phyloP scores from a whole-genome alignment of 2,329 filamentous ascomycete species.

The Rhinocladiella similis region DNA sequence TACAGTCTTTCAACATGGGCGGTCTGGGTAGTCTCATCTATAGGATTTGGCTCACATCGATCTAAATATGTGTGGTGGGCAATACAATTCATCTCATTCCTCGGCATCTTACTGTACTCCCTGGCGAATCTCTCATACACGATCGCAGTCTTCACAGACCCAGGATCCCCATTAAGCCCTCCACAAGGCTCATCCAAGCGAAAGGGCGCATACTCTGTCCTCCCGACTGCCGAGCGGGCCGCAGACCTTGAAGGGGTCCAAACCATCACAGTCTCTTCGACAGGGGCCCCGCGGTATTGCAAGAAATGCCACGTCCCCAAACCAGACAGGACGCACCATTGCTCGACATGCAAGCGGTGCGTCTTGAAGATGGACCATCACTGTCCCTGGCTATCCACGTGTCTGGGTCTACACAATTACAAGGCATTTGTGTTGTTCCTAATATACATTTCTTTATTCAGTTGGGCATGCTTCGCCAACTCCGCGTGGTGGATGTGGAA shows the following conservation, averaged over 20 bases:
- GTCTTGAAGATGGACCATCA: constrained; percentile 99
- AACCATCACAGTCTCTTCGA: constrained; percentile 88
- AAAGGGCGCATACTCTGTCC: constrained; percentile 64
- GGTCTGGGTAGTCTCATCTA: constrained; percentile 77
- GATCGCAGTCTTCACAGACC: constrained; percentile 87
- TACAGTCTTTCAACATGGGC: constrained; percentile 93
- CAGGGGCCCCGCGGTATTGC: constrained; percentile 84
- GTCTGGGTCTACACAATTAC: constrained; percentile 90
- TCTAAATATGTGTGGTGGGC: constrained; percentile 24
- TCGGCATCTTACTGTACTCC: constrained; percentile 71
- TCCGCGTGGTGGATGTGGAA: constrained; percentile 80
- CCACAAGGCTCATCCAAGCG: constrained; percentile 20
- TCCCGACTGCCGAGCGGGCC: constrained; percentile 70
- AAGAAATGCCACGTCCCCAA: constrained; percentile 96
- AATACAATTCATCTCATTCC: constrained; percentile 48
- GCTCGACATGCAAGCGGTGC: constrained; percentile 89
- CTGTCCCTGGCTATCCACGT: constrained; percentile 96
- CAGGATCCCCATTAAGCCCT: constrained; percentile 62
- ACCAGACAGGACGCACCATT: constrained; percentile 94
- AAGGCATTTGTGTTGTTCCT: constrained; percentile 94
- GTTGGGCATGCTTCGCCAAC: constrained; percentile 76
- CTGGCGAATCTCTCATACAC: constrained; percentile 89
- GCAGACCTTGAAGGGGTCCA: constrained; percentile 51
- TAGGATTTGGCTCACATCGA: constrained; percentile 50
- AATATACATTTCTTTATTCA: constrained; percentile 84